phyloP scores from a whole-genome alignment of 345 rosid genomes.

The Theobroma cacao region DNA sequence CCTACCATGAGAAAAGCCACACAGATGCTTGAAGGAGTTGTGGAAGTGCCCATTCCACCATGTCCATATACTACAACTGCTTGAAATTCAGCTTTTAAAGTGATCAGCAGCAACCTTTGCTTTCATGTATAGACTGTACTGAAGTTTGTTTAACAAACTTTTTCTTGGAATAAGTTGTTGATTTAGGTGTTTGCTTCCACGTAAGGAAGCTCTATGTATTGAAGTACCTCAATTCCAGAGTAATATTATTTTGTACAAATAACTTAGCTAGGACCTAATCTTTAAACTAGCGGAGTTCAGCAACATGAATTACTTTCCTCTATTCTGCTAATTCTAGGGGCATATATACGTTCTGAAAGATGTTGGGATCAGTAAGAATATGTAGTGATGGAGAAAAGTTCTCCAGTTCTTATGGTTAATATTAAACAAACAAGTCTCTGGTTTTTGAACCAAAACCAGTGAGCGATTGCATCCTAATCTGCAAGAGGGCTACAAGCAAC shows the following conservation, averaged over 20 bases:
- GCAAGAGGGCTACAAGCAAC: too few relatives aligned
- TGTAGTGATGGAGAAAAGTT: too few relatives aligned
- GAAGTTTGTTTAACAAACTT: not conserved
- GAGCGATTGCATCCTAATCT: too few relatives aligned
- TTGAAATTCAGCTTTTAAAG: not conserved
- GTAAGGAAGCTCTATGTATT: not conserved
- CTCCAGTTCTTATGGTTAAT: too few relatives aligned
- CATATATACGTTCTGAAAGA: not conserved
- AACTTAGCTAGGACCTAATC: too few relatives aligned
- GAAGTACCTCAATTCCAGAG: not conserved
- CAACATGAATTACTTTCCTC: not conserved
- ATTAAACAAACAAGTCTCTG: not conserved
- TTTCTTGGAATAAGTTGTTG: not conserved
- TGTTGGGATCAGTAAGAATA: not conserved
- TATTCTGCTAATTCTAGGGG: not conserved
- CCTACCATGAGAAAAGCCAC: slow-evolving; percentile 38
- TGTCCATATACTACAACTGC: not conserved
- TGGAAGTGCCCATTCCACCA: slow-evolving; percentile 32
- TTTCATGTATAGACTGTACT: not conserved
- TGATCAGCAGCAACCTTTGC: not conserved
- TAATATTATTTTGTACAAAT: not conserved
- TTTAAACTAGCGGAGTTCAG: not conserved
- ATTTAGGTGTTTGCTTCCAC: not conserved
- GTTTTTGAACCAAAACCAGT: too few relatives aligned
- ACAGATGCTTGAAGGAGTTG: slow-evolving; percentile 48